Evolutionary conservation across 805 yeast genomes (phyloP).

Genomic region (Cyberlindnera americana): DNA sequence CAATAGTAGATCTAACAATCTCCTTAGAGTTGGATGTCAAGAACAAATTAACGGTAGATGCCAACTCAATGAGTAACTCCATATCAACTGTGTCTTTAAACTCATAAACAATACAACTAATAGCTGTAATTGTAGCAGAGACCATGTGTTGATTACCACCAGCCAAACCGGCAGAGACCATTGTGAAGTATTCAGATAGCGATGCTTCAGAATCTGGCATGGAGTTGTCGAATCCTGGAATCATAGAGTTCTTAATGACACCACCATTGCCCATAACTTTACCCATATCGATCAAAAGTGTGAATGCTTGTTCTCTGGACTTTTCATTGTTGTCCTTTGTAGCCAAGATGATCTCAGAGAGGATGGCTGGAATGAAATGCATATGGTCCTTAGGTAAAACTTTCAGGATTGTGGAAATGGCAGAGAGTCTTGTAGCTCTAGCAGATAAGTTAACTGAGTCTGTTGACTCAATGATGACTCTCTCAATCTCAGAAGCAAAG

Average conservation of each 20-base stretch:
- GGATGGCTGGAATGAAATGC: constrained; percentile 72
- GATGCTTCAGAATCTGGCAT: constrained; percentile 65
- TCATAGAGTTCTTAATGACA: constrained; percentile 55
- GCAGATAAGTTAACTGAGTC: constrained; percentile 66
- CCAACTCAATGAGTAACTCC: constrained; percentile 65
- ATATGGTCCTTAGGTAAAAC: constrained; percentile 62
- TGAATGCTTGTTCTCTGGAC: constrained; percentile 78
- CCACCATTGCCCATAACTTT: constrained; percentile 67
- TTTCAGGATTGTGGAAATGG: constrained; percentile 58
- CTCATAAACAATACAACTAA: constrained; percentile 83
- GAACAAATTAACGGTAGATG: constrained; percentile 84
- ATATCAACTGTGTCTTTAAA: constrained; percentile 63
- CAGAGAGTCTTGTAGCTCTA: constrained; percentile 72
- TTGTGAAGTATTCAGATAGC: constrained; percentile 80
- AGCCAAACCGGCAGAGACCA: constrained; percentile 94
- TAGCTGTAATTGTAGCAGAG: constrained; percentile 90
- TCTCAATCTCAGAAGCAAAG: constrained; percentile 56
- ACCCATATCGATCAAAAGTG: constrained; percentile 76
- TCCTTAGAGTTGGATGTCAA: constrained; percentile 89
- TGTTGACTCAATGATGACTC: constrained; percentile 54
- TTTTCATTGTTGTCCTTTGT: constrained; percentile 93
- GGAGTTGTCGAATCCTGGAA: constrained; percentile 61
- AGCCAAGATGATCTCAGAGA: constrained; percentile 84
- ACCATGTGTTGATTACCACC: constrained; percentile 95
- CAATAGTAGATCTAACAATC: constrained; percentile 90